These are phyloP conservation scores for Taiozyma sp. DNA, from an alignment of 1,139 yeast genomes.

Conservation along the genomic window DNA sequence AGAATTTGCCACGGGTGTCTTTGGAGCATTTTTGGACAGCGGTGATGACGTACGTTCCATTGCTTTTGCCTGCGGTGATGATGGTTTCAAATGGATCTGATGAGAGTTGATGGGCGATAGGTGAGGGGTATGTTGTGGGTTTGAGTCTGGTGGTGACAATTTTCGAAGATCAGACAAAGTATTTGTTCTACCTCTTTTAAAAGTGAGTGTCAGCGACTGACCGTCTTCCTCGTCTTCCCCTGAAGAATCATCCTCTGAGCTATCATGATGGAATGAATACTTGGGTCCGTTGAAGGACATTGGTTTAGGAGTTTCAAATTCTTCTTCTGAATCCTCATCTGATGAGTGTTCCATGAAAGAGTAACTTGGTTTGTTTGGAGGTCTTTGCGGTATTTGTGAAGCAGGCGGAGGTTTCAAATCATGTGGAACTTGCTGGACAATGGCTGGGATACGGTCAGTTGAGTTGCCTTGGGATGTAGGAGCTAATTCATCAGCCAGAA, in stretches of 20 bases:
- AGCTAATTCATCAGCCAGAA: constrained; percentile 5
- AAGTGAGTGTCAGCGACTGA: constrained; percentile 5
- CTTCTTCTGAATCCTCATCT: constrained; percentile 3
- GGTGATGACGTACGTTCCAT: constrained; percentile 26
- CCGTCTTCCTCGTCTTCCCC: constrained; percentile 28
- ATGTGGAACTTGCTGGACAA: not conserved
- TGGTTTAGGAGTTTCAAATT: not conserved
- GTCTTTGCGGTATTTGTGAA: not conserved
- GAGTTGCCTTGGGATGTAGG: not conserved
- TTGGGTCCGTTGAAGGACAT: not conserved
- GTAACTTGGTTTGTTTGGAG: constrained; percentile 17
- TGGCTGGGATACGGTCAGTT: not conserved
- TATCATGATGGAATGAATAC: not conserved
- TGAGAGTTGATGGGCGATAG: constrained; percentile 1
- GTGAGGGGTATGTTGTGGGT: not conserved
- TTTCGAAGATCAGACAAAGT: constrained; percentile 6
- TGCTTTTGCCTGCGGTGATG: constrained; percentile 1
- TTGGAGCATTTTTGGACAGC: constrained; percentile 26
- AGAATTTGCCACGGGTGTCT: constrained; percentile 23
- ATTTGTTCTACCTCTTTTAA: constrained; percentile 10
- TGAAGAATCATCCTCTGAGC: not conserved
- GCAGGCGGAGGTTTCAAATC: not conserved
- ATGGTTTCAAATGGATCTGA: not conserved
- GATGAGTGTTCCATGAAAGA: constrained; percentile 20
- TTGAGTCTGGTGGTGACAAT: constrained; percentile 5